Evolutionary conservation across 1,284 basidiomycete species (phyloP).

Genomic region (Cryptococcus sp.): DNA sequence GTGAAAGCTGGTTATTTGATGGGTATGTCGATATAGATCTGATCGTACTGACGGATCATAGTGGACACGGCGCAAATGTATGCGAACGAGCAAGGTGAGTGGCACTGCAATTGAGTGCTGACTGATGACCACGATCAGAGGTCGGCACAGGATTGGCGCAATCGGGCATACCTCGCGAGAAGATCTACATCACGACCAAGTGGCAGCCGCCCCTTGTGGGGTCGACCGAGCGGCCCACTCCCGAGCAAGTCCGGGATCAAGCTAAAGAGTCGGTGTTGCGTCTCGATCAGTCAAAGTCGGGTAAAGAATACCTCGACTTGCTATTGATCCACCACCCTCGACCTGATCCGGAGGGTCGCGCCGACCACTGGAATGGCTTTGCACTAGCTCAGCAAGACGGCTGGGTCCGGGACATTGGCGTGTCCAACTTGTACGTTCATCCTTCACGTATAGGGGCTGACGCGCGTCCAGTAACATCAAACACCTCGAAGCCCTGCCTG

Average conservation of each 20-base stretch:
- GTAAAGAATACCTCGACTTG: conserved; percentile 64
- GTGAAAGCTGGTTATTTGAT: conserved; percentile 67
- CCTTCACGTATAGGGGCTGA: too few species aligned
- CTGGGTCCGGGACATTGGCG: conserved; percentile 69
- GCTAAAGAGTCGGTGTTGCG: conserved; percentile 5
- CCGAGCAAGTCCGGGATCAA: conserved; percentile 15
- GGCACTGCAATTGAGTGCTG: background rate
- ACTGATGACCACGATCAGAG: conserved; percentile 13
- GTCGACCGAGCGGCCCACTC: conserved; percentile 9
- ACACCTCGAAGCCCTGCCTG: conserved; percentile 74
- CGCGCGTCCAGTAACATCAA: conserved; percentile 70
- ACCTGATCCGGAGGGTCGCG: conserved; percentile 28
- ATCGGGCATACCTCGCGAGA: conserved; percentile 36
- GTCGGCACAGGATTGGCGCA: conserved; percentile 28
- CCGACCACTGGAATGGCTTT: conserved; percentile 31
- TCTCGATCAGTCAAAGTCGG: conserved; percentile 13
- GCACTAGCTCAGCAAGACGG: conserved; percentile 58
- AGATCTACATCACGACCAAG: conserved; percentile 60
- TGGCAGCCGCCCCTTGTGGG: conserved; percentile 24
- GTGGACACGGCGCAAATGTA: conserved; percentile 64
- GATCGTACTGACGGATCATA: conserved; percentile 3
- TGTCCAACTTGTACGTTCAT: conserved; percentile 68
- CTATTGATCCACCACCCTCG: conserved; percentile 66
- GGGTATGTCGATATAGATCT: conserved; percentile 1
- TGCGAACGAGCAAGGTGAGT: conserved; percentile 62